These are phyloP conservation scores for Fusarium sp. DNA, from an alignment of 2,329 filamentous ascomycete genomes.

Conservation along the genomic window DNA sequence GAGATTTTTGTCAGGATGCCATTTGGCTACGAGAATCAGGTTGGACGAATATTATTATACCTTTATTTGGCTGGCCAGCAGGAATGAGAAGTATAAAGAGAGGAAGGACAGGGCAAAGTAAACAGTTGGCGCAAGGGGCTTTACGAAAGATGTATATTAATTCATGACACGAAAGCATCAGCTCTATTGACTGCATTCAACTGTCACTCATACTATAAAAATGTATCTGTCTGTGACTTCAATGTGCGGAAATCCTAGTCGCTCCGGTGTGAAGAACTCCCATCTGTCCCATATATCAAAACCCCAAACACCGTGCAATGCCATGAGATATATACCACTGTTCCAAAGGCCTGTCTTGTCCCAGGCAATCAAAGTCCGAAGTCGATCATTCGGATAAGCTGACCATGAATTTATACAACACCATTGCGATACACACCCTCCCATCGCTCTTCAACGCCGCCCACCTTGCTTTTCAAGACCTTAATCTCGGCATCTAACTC, in stretches of 20 bases:
- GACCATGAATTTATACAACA: constrained; percentile 18
- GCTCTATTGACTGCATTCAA: constrained; percentile 8
- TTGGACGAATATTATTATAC: constrained; percentile 21
- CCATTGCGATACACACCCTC: constrained; percentile 61
- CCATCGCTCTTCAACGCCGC: constrained; percentile 71
- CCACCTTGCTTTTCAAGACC: constrained; percentile 71
- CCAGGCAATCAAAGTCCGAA: not conserved
- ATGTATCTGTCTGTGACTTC: not conserved
- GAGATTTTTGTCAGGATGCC: constrained; percentile 3
- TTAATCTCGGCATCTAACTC: constrained; percentile 85
- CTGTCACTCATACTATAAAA: not conserved
- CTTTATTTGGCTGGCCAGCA: not conserved
- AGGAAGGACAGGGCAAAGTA: not conserved
- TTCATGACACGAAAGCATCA: constrained; percentile 29
- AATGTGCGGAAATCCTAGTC: constrained; percentile 8
- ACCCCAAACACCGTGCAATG: constrained; percentile 53
- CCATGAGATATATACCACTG: constrained; percentile 29
- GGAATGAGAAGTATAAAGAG: constrained; percentile 7
- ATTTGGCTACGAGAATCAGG: constrained; percentile 26
- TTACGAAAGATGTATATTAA: constrained; percentile 32
- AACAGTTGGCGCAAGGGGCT: constrained; percentile 3
- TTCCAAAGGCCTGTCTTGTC: not conserved
- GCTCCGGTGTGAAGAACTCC: constrained; percentile 7
- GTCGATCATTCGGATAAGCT: not conserved
- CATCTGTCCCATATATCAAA: constrained; percentile 21